Evolutionary conservation across 2,329 filamentous ascomycete genomes (phyloP).

Genomic region (Xylariaceae sp.): DNA sequence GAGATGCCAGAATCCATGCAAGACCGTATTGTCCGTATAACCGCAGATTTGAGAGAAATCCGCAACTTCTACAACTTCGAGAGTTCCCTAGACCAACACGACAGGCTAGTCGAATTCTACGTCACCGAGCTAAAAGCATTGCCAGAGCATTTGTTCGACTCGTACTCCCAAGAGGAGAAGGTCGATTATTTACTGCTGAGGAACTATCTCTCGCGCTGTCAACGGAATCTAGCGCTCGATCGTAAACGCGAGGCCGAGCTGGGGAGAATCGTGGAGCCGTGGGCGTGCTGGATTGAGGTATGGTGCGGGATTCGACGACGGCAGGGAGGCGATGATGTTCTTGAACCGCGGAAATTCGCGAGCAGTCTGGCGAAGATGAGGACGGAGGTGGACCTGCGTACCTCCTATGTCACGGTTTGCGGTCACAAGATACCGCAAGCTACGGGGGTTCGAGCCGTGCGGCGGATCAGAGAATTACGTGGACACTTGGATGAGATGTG

Average conservation of each 20-base stretch:
- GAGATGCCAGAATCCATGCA: slow-evolving; percentile 18
- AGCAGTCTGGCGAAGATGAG: slow-evolving; percentile 35
- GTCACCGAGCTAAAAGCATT: slow-evolving; percentile 37
- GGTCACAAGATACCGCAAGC: slow-evolving; percentile 36
- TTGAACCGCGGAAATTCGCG: slow-evolving; percentile 41
- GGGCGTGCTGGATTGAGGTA: slow-evolving; percentile 36
- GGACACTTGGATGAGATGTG: slow-evolving; percentile 42
- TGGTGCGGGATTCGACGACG: slow-evolving; percentile 41
- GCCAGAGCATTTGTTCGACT: slow-evolving; percentile 31
- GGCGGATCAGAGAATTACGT: slow-evolving; percentile 37
- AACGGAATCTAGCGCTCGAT: slow-evolving; percentile 37
- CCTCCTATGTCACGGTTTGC: slow-evolving; percentile 31
- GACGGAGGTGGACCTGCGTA: slow-evolving; percentile 31
- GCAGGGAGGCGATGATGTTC: slow-evolving; percentile 39
- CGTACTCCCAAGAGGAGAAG: slow-evolving; percentile 39
- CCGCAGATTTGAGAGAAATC: slow-evolving; percentile 42
- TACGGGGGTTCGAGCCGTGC: slow-evolving; percentile 43
- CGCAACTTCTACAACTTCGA: slow-evolving; percentile 44
- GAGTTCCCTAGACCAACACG: slow-evolving; percentile 38
- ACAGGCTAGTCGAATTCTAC: slow-evolving; percentile 39
- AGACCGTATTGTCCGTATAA: slow-evolving; percentile 40
- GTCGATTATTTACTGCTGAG: slow-evolving; percentile 47
- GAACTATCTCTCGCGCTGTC: slow-evolving; percentile 38
- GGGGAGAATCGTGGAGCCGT: slow-evolving; percentile 38
- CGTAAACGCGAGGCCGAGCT: slow-evolving; percentile 34